Conservation (phyloP, 1,139 yeast species). For the Protomyces gravidus region DNA sequence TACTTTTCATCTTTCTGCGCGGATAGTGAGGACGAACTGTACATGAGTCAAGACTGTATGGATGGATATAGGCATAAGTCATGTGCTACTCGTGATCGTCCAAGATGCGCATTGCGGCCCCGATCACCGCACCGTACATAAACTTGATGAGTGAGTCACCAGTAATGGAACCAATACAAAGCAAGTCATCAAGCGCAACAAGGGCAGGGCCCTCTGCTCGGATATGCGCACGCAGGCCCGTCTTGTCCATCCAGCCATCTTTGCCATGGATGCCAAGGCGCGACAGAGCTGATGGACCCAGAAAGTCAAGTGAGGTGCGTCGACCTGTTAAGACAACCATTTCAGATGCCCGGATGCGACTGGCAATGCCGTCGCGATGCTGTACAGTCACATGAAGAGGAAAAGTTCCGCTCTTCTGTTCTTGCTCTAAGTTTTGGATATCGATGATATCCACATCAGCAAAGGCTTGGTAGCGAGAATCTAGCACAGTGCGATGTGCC, state of each 20-base stretch:
- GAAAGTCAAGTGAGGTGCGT: constrained; percentile 32
- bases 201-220: constrained; percentile 9
- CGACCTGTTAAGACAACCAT: constrained; percentile 31
- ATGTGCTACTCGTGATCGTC: no score
- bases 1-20: no score
- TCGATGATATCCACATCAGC: constrained; percentile 37
- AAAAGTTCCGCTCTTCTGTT: neutral
- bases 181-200: constrained; percentile 8
- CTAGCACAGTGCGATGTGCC: neutral
- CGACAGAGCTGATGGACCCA: constrained; percentile 4
- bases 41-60: no score
- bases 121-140: constrained; percentile 19
- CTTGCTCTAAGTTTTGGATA: constrained; percentile 1
- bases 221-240: constrained; percentile 15
- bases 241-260: constrained; percentile 21
- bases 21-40: no score
- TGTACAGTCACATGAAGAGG: neutral
- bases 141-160: constrained; percentile 26
- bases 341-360: constrained; percentile 30
- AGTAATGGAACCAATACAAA: constrained; percentile 26
- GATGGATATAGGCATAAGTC: no score
- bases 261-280: constrained; percentile 2
- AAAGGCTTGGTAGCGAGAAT: constrained; percentile 37
- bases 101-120: constrained; percentile 8
- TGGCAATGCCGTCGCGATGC: constrained; percentile 14